Evolutionary conservation across 352 stramenopile genomes (phyloP).

Genomic region (Elongisporangium anandrum): DNA sequence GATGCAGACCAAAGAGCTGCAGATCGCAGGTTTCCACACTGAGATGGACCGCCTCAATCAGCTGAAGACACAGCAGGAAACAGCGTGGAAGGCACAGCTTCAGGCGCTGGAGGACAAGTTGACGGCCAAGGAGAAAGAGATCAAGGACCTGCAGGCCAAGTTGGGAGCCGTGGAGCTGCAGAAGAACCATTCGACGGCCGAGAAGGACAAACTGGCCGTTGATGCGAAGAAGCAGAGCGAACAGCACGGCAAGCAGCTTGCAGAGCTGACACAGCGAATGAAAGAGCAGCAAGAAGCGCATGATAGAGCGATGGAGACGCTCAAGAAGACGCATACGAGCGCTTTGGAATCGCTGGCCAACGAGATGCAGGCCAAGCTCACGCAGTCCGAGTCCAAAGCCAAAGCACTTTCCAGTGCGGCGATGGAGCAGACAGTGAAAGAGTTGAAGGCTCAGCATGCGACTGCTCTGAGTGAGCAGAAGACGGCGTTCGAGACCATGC

Average conservation of each 20-base stretch:
- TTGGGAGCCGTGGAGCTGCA: slow-evolving; percentile 13
- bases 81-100: slow-evolving; percentile 10
- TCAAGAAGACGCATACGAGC: slow-evolving; percentile 17
- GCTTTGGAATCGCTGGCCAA: slow-evolving; percentile 9
- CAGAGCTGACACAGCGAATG: too few relatives aligned
- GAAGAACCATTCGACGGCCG: slow-evolving; percentile 7
- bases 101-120: slow-evolving; percentile 16
- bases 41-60: slow-evolving; percentile 17
- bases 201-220: slow-evolving; percentile 11
- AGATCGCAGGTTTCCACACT: slow-evolving; percentile 25
- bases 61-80: slow-evolving; percentile 17
- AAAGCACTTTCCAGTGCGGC: slow-evolving; percentile 11
- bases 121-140: slow-evolving; percentile 11
- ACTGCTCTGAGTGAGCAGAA: slow-evolving; percentile 13
- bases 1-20: slow-evolving; percentile 28
- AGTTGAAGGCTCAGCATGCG: slow-evolving; percentile 20
- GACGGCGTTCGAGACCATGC: slow-evolving; percentile 9
- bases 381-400: not conserved
- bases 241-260: not conserved
- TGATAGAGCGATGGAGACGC: slow-evolving; percentile 1
- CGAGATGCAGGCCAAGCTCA: not conserved
- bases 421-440: slow-evolving; percentile 18
- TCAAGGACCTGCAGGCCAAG: slow-evolving; percentile 8
- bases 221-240: slow-evolving; percentile 9
- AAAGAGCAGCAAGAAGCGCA: too few relatives aligned